Conservation (phyloP, 2,329 filamentous ascomycete genomes). For the Aspergillus sp. region DNA sequence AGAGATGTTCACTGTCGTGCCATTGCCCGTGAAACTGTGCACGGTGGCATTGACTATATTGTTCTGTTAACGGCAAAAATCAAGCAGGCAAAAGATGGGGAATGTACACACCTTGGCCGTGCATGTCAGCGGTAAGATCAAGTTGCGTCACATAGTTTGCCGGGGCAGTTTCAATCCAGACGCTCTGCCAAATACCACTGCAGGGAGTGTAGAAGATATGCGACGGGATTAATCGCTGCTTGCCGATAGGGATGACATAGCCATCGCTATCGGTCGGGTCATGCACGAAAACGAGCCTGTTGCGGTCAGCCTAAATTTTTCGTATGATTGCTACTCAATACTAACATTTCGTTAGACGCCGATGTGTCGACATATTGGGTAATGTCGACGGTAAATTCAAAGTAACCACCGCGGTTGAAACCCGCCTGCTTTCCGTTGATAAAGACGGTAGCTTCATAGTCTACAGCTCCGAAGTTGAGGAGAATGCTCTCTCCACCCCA, state of each 20-base stretch:
- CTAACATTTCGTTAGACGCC: conserved; percentile 58
- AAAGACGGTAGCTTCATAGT: conserved; percentile 57
- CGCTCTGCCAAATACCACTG: conserved; percentile 73
- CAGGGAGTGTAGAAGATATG: conserved; percentile 71
- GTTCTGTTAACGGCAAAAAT: not conserved
- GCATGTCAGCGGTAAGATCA: conserved; percentile 60
- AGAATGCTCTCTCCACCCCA: conserved; percentile 48
- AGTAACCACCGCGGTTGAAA: conserved; percentile 63
- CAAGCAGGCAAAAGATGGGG: not conserved
- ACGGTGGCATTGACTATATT: conserved; percentile 58
- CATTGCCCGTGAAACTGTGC: conserved; percentile 46
- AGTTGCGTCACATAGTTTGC: conserved; percentile 59
- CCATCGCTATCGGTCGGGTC: conserved; percentile 64
- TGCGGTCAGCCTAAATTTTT: conserved; percentile 9
- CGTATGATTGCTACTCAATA: not conserved
- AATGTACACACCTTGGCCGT: conserved; percentile 51
- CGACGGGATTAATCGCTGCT: conserved; percentile 57
- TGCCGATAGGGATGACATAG: conserved; percentile 65
- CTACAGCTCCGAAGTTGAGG: conserved; percentile 54
- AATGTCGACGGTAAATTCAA: conserved; percentile 61
- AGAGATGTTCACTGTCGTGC: conserved; percentile 40
- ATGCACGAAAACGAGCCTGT: conserved; percentile 63
- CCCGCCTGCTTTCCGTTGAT: conserved; percentile 58
- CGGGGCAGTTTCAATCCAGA: conserved; percentile 69
- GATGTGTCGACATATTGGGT: conserved; percentile 48